Conservation (phyloP, 495 filamentous ascomycete species). For the Penicillium fimorum region DNA sequence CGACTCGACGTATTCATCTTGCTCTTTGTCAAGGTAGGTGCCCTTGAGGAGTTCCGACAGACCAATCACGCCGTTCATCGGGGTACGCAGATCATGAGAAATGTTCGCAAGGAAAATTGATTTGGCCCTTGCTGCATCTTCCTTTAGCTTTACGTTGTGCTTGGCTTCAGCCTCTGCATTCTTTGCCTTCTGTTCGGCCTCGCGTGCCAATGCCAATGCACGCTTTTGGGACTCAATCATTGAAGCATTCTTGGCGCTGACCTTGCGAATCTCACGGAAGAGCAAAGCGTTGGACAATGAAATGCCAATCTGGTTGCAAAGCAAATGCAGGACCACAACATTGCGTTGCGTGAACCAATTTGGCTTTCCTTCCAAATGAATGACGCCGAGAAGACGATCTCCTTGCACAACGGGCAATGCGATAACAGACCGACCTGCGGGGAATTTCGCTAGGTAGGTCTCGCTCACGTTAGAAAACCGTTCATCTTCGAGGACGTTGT, state of each 20-base stretch:
- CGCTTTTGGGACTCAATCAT: constrained; percentile 88
- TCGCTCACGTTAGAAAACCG: constrained; percentile 80
- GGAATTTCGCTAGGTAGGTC: constrained; percentile 64
- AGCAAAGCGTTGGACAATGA: constrained; percentile 84
- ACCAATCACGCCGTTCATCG: constrained; percentile 86
- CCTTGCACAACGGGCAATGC: constrained; percentile 82
- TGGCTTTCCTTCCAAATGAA: constrained; percentile 82
- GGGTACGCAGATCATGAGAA: constrained; percentile 81
- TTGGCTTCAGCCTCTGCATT: constrained; percentile 79
- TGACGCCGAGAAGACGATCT: constrained; percentile 71
- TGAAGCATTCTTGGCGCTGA: constrained; percentile 74
- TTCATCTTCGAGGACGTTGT: constrained; percentile 80
- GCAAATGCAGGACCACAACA: constrained; percentile 76
- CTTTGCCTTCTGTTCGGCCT: constrained; percentile 81
- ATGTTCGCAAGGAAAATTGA: constrained; percentile 92
- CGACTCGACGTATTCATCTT: constrained; percentile 87
- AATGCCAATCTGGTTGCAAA: constrained; percentile 87
- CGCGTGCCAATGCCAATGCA: constrained; percentile 73
- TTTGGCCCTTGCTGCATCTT: constrained; percentile 88
- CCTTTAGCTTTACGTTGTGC: constrained; percentile 81
- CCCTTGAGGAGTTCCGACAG: constrained; percentile 84
- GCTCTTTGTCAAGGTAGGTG: constrained; percentile 72
- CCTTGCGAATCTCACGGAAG: constrained; percentile 76
- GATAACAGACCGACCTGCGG: constrained; percentile 73
- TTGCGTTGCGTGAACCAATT: constrained; percentile 88